phyloP scores from a whole-genome alignment of 2,329 filamentous ascomycete genomes.

The Paracoccidioides brasiliensis region DNA sequence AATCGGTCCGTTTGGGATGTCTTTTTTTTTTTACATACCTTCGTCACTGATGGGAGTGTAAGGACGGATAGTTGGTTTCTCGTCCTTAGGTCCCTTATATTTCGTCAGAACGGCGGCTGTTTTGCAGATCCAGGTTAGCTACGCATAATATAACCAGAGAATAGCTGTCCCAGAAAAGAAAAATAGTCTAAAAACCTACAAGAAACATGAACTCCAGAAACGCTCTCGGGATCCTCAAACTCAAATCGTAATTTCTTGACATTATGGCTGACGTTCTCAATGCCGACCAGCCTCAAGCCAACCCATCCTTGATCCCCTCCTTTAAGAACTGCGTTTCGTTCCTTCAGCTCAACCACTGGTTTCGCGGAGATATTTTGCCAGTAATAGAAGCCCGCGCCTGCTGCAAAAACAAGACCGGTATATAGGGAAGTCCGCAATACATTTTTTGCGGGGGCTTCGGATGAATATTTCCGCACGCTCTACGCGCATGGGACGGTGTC shows the following conservation, averaged over 20 bases:
- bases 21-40: slow-evolving; percentile 31
- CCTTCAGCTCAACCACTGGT: slow-evolving; percentile 20
- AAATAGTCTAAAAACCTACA: slow-evolving; percentile 38
- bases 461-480: slow-evolving; percentile 62
- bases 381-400: slow-evolving; percentile 46
- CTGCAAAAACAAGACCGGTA: slow-evolving; percentile 28
- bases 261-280: slow-evolving; percentile 80
- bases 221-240: slow-evolving; percentile 68
- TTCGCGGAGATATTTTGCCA: slow-evolving; percentile 23
- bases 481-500: slow-evolving; percentile 19
- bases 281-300: slow-evolving; percentile 62
- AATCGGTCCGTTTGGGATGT: background rate
- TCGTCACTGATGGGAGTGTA: slow-evolving; percentile 91
- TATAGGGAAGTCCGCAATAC: slow-evolving; percentile 49
- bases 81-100: slow-evolving; percentile 67
- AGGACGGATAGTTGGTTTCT: slow-evolving; percentile 78
- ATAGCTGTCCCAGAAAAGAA: background rate
- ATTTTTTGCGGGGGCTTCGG: slow-evolving; percentile 40
- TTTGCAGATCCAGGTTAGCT: slow-evolving; percentile 5
- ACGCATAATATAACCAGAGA: background rate
- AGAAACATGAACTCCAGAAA: slow-evolving; percentile 68
- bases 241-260: slow-evolving; percentile 86
- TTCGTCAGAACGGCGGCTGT: slow-evolving; percentile 72
- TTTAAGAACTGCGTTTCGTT: slow-evolving; percentile 47
- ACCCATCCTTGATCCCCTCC: slow-evolving; percentile 87